Evolutionary conservation across 2,329 filamentous ascomycete genomes (phyloP), one percentile per base, ranked within the genome.

Genomic region (Pseudonectria buxi): DNA sequence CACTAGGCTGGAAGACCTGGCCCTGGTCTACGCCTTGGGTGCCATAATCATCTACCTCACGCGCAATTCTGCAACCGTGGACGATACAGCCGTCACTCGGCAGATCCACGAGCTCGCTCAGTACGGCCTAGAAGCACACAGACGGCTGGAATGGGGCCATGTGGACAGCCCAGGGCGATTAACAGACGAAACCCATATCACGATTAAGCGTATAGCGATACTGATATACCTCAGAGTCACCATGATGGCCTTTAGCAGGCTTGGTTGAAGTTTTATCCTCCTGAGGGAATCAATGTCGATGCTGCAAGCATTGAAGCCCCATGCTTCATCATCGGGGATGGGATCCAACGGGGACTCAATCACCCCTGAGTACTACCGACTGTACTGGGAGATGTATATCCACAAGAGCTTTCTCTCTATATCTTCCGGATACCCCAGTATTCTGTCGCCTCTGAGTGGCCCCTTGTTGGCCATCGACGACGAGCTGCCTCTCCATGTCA

Each of bases 381-480:
- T 74, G 1, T 75, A 76, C 49, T 76, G 72, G 71, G 65, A 73
- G 42, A 65, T 64, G 10, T 76, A 69, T 44, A 71, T 76, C 24
- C 71, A 76, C 40, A 73, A 76, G 47, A 65, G 74, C 12, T 76
- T 76, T 47, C 47, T 72, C n/a, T 67, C 68, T 24, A 67, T 76
- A 16, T 57, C 69, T 4, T 65, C 71, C 26, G 71, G 71, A 28
- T 65, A 65, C 5, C 59, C 62, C 2, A 57, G 58, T 18, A 50
- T 56, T 12, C 47, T 65, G 40, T 45, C 47, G 7, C 56, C 61
- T 1, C 54, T 65, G 6, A 37, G 44, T 12, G 51, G 51, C 1
- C 55, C 56, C 4, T 44, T 57, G 13, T 59, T 59, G 2, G 29
- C 49, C 3, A 25, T 46, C 9, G 63, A 66, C 40, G 35, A 46